A percentile compares a stretch with the other conserved stretches of the same genome.
Conservation (phyloP, 2,329 filamentous ascomycete genomes). For the Elsinoe ampelina region DNA sequence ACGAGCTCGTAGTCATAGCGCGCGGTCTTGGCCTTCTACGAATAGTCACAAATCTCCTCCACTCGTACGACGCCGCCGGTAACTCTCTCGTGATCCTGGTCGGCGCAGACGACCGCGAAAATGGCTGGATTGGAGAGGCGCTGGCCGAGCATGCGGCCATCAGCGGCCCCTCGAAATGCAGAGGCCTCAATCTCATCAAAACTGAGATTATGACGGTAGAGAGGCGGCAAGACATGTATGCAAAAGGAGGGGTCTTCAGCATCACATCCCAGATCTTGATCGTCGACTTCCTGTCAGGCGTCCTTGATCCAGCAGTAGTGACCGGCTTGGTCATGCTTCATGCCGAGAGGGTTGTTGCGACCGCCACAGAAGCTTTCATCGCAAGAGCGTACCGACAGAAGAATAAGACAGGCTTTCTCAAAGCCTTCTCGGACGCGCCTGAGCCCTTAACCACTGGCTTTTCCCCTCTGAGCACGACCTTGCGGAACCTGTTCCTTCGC, state of each 20-base stretch:
- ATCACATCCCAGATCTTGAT: constrained; percentile 93
- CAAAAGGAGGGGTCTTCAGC: constrained; percentile 81
- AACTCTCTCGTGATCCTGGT: constrained; percentile 87
- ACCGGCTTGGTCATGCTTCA: constrained; percentile 83
- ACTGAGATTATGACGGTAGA: constrained; percentile 86
- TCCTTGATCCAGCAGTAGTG: constrained; percentile 73
- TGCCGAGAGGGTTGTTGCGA: constrained; percentile 75
- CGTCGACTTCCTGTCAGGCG: constrained; percentile 77
- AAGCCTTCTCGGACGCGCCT: constrained; percentile 89
- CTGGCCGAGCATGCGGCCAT: constrained; percentile 91
- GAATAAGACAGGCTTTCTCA: constrained; percentile 88
- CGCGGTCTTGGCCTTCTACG: constrained; percentile 86
- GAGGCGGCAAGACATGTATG: constrained; percentile 84
- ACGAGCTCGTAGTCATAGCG: constrained; percentile 87
- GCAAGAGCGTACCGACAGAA: constrained; percentile 86
- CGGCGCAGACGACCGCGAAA: constrained; percentile 84
- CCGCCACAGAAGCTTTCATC: constrained; percentile 89
- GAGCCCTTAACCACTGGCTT: constrained; percentile 86
- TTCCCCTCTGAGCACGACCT: constrained; percentile 76
- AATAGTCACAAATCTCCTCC: constrained; percentile 88
- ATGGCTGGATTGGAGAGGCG: constrained; percentile 93
- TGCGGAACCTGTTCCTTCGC: constrained; percentile 82
- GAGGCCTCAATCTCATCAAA: constrained; percentile 84
- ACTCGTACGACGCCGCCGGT: constrained; percentile 91
- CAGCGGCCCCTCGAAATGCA: constrained; percentile 69